Percentiles rank a stretch among this genome's conserved stretches.
These are phyloP conservation scores for Metarhizium guizhouense DNA, from an alignment of 2,329 filamentous ascomycete genomes.

Conservation along the genomic window DNA sequence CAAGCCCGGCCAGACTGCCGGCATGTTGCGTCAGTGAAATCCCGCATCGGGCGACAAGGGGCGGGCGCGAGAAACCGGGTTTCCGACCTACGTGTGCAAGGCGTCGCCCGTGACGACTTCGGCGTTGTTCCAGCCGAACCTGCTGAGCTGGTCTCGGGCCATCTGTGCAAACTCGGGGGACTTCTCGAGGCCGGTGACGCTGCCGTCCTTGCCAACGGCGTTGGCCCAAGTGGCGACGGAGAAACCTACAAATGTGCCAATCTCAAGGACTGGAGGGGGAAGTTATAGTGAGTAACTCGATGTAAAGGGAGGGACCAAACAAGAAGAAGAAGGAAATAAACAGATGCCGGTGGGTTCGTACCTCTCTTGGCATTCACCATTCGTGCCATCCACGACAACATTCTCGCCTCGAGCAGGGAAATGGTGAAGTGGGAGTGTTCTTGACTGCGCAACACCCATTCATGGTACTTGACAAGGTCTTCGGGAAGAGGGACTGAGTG, in stretches of 20 bases:
- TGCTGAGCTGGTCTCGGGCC: neutral
- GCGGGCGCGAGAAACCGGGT: neutral
- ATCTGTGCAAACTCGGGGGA: slow-evolving; percentile 2
- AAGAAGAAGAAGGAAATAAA: neutral
- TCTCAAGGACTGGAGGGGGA: slow-evolving; percentile 1
- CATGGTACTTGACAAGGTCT: slow-evolving; percentile 2
- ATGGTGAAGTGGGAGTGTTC: slow-evolving; percentile 5
- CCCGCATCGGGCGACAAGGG: neutral
- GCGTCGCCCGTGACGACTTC: neutral
- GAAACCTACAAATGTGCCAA: slow-evolving; percentile 4
- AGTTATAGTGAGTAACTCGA: neutral
- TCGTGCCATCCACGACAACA: slow-evolving; percentile 5
- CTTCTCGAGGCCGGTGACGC: slow-evolving; percentile 2
- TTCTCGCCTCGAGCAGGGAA: slow-evolving; percentile 8
- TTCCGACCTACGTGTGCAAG: neutral
- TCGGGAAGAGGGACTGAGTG: slow-evolving; percentile 3
- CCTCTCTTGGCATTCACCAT: slow-evolving; percentile 4
- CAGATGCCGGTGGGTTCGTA: neutral
- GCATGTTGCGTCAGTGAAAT: neutral
- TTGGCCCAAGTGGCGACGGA: slow-evolving; percentile 3
- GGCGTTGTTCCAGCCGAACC: neutral
- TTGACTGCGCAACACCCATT: slow-evolving; percentile 4
- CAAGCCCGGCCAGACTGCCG: slow-evolving; percentile 20
- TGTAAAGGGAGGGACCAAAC: too few species aligned
- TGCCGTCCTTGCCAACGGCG: slow-evolving; percentile 1